These are phyloP conservation scores for Polytolypa hystricis DNA, from an alignment of 2,329 filamentous ascomycete species.

Conservation along the genomic window DNA sequence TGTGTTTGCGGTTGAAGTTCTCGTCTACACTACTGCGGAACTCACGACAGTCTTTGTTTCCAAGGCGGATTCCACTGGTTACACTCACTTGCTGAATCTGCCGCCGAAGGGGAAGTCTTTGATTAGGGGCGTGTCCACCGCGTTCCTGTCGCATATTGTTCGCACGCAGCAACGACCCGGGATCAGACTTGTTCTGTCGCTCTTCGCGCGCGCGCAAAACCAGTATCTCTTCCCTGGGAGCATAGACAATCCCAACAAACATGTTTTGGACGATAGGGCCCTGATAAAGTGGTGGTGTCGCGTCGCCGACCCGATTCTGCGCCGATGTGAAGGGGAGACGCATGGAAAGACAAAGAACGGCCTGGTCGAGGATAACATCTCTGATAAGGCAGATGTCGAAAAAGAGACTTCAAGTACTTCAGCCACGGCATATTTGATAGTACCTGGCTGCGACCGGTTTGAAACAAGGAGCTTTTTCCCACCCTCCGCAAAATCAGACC, in stretches of 20 bases:
- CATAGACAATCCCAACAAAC: slow-evolving; percentile 71
- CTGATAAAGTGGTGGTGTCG: slow-evolving; percentile 95
- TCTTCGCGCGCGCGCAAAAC: slow-evolving; percentile 84
- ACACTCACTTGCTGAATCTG: slow-evolving; percentile 52
- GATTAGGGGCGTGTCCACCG: slow-evolving; percentile 54
- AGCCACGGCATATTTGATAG: slow-evolving; percentile 68
- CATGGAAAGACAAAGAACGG: slow-evolving; percentile 22
- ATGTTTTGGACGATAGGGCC: slow-evolving; percentile 81
- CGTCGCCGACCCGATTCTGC: slow-evolving; percentile 66
- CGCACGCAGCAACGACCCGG: slow-evolving; percentile 52
- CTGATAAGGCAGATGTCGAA: slow-evolving; percentile 14
- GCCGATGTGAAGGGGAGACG: slow-evolving; percentile 33
- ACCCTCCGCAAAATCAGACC: slow-evolving; percentile 29
- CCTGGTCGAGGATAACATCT: slow-evolving; percentile 12
- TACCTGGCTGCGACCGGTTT: slow-evolving; percentile 74
- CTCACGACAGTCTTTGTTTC: slow-evolving; percentile 87
- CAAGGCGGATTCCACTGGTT: slow-evolving; percentile 94
- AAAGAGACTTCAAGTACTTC: slow-evolving; percentile 30
- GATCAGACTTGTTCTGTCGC: slow-evolving; percentile 64
- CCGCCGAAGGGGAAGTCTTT: slow-evolving; percentile 58
- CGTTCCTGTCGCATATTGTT: slow-evolving; percentile 67
- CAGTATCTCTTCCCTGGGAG: slow-evolving; percentile 95
- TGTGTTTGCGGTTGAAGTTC: slow-evolving; percentile 73
- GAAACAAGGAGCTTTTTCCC: slow-evolving; percentile 76
- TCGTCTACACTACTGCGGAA: slow-evolving; percentile 71